phyloP scores from a whole-genome alignment of 2,329 filamentous ascomycete genomes.

The Stachybotrys echinatus region DNA sequence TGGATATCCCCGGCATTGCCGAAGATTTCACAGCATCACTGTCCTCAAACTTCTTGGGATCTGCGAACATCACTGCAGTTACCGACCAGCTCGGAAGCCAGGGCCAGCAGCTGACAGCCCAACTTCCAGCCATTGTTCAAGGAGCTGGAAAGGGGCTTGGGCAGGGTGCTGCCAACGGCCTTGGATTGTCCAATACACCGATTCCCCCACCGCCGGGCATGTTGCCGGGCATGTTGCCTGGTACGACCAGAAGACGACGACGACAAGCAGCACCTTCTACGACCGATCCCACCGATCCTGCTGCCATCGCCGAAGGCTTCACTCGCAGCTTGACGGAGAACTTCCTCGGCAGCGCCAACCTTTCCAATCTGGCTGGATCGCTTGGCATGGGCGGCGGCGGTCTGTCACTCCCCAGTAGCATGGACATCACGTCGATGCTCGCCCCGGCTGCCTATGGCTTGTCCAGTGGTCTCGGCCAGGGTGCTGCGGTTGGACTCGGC shows the following conservation, averaged over 20 bases:
- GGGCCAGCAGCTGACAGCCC: neutral
- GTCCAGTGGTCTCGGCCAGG: neutral
- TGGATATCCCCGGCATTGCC: neutral
- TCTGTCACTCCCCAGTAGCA: neutral
- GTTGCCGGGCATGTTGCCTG: neutral
- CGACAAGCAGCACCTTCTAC: neutral
- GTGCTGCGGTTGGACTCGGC: neutral
- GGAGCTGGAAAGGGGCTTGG: neutral
- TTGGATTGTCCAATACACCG: neutral
- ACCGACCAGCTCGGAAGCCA: neutral
- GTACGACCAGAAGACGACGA: no score
- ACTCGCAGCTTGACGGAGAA: neutral
- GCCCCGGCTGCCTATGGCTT: neutral
- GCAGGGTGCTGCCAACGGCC: neutral
- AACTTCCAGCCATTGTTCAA: conserved; percentile 1
- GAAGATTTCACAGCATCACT: neutral
- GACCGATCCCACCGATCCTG: neutral
- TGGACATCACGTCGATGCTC: neutral
- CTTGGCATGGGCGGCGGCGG: neutral
- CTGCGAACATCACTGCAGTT: neutral
- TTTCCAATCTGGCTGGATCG: neutral
- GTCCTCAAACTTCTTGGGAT: neutral
- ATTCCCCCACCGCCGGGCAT: neutral
- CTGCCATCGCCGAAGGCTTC: neutral
- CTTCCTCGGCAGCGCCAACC: neutral